Evolutionary conservation across 495 filamentous ascomycete species (phyloP), one percentile per base, ranked within the genome.

Genomic region (Aspergillus cristatus): DNA sequence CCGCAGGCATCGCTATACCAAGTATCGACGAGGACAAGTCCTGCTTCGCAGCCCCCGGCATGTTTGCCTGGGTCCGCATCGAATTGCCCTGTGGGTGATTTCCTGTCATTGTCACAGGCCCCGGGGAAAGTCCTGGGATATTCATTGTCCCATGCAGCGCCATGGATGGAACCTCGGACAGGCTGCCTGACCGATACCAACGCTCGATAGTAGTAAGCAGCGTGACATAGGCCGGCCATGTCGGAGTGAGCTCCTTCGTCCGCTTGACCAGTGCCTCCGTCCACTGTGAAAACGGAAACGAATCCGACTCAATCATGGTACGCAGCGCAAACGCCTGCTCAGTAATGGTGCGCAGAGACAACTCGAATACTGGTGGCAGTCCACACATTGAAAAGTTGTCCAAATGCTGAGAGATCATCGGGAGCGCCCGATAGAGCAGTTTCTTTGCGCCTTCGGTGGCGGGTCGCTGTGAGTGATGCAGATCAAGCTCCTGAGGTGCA

Each of bases 321-420:
- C 55, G 58, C 25, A 66, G 38, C 5, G 49, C 47, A 12, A 57
- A 53, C 2, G 62, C 60, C 20, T 67, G 57, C 32, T 67, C 57
- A 2, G 53, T 42, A 5, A 69, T 65, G 4, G 62, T 66, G 6
- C 58, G 61, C 16, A 70, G 37, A 7, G 52, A 47, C 13, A 62
- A 50, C 37, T 70, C 66, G 15, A 71, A 71, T 3, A 70, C 47
- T 0, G 70, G 70, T 4, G 70, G 68, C 1, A 72, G 46, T 29
- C 63, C 64, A 26, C 68, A 68, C 22, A 64, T 54, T 7, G 57
- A 52, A 40, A 71, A 74, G 18, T 64, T 68, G 4, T 67, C 59
- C 25, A 68, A 47, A 46, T 72, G 67, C 17, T 68, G 62, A 12
- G 60, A 57, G n/a, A 72, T 28, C 42, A 71, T 62, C 6, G 58